phyloP scores from a whole-genome alignment of 148 eudicot species.

The Simmondsia chinensis region DNA sequence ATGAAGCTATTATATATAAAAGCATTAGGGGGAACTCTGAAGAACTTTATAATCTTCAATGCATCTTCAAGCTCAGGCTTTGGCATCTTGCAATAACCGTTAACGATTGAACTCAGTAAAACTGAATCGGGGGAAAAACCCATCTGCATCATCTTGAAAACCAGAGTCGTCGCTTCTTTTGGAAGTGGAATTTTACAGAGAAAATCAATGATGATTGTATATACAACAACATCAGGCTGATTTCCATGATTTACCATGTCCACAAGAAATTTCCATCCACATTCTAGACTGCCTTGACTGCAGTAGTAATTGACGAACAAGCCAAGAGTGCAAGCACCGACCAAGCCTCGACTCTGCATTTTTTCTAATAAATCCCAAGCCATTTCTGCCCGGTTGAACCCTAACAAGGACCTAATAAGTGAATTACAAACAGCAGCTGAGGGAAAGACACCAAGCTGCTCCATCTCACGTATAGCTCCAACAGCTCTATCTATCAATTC shows the following conservation, averaged over 20 bases:
- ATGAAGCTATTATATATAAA: slow-evolving; percentile 34
- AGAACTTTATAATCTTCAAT: slow-evolving; percentile 20
- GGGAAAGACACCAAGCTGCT: slow-evolving; percentile 26
- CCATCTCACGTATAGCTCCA: slow-evolving; percentile 20
- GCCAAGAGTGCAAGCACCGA: slow-evolving; percentile 22
- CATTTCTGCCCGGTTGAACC: slow-evolving; percentile 12
- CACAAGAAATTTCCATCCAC: slow-evolving; percentile 32
- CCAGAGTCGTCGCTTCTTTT: slow-evolving; percentile 34
- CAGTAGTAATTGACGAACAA: slow-evolving; percentile 32
- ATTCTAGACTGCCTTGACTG: slow-evolving; percentile 17
- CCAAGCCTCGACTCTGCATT: slow-evolving; percentile 22
- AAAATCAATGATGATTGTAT: slow-evolving; percentile 28
- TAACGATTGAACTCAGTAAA: slow-evolving; percentile 27
- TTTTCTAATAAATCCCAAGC: slow-evolving; percentile 46
- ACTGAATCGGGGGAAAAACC: slow-evolving; percentile 35
- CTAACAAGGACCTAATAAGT: slow-evolving; percentile 28
- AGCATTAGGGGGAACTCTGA: slow-evolving; percentile 23
- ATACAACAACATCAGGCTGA: slow-evolving; percentile 36
- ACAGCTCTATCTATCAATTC: slow-evolving; percentile 18
- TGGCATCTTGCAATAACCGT: slow-evolving; percentile 28
- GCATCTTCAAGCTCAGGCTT: slow-evolving; percentile 13
- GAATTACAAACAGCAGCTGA: slow-evolving; percentile 27
- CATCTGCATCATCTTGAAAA: slow-evolving; percentile 34
- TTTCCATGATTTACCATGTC: slow-evolving; percentile 28
- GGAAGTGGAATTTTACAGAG: slow-evolving; percentile 27